phyloP scores from a whole-genome alignment of 2,329 filamentous ascomycete species.

The Curvularia sp. region DNA sequence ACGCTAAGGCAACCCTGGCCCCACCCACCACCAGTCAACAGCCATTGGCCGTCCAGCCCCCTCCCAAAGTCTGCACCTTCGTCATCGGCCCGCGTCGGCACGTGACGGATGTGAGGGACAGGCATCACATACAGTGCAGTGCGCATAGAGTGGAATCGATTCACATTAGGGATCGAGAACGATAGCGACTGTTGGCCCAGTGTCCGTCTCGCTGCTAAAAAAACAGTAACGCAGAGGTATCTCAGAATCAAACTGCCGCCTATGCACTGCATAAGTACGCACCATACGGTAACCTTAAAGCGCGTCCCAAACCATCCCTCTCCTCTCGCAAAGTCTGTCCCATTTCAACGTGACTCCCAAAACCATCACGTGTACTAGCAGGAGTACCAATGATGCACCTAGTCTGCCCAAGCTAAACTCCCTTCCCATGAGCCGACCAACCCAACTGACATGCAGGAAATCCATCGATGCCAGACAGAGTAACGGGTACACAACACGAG shows the following conservation, averaged over 20 bases:
- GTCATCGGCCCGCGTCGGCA: conserved; percentile 2
- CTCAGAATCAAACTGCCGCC: conserved; percentile 10
- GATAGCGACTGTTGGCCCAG: neutral
- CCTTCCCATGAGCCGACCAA: conserved; percentile 23
- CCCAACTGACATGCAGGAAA: conserved; percentile 48
- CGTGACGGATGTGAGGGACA: neutral
- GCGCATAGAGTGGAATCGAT: neutral
- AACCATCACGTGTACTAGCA: conserved; percentile 57
- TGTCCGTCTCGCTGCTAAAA: neutral
- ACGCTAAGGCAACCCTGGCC: conserved; percentile 26
- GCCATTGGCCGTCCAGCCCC: conserved; percentile 14
- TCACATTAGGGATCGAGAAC: neutral
- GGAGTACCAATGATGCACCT: conserved; percentile 53
- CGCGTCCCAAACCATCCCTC: conserved; percentile 29
- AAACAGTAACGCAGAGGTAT: conserved; percentile 14
- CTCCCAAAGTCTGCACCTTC: neutral
- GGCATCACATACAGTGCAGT: neutral
- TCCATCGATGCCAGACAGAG: conserved; percentile 74
- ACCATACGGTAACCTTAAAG: conserved; percentile 6
- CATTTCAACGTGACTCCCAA: conserved; percentile 49
- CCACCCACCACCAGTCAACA: conserved; percentile 24
- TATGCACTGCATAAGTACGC: neutral
- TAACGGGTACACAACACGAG: conserved; percentile 71
- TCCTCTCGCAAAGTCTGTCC: conserved; percentile 45
- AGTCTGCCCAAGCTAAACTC: conserved; percentile 42